These are phyloP conservation scores for Fistulifera pelliculosa DNA, from an alignment of 108 stramenopile genomes.

Conservation along the genomic window DNA sequence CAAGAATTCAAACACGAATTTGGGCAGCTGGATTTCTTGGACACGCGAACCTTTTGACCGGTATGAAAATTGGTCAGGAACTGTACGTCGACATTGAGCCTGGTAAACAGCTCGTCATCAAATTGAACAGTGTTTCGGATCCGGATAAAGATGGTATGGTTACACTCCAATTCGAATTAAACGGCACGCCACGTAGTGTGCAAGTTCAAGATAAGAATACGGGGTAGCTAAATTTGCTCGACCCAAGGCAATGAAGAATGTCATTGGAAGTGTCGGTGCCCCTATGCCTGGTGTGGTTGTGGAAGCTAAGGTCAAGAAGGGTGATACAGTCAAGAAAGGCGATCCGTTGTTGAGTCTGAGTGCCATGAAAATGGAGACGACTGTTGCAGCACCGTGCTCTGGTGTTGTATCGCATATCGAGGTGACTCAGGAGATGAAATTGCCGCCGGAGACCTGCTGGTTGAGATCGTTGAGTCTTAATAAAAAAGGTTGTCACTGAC, in stretches of 20 bases:
- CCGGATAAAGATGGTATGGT: conserved; percentile 47
- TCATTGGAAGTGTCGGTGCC: conserved; percentile 69
- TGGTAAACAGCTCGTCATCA: conserved; percentile 45
- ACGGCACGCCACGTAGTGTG: conserved; percentile 74
- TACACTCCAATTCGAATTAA: conserved; percentile 79
- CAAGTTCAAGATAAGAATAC: conserved; percentile 44
- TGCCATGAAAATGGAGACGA: conserved; percentile 97
- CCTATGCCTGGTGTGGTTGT: conserved; percentile 94
- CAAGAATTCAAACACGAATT: conserved; percentile 58
- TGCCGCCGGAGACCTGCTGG: conserved; percentile 78
- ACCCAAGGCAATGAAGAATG: conserved; percentile 51
- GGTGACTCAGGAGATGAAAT: conserved; percentile 84
- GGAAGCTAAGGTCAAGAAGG: conserved; percentile 65
- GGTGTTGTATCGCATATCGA: conserved; percentile 61
- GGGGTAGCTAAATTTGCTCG: conserved; percentile 21
- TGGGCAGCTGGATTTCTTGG: conserved; percentile 68
- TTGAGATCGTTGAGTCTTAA: too few relatives aligned
- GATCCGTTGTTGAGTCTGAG: conserved; percentile 79
- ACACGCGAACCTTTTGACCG: conserved; percentile 74
- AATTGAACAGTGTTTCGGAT: conserved; percentile 43
- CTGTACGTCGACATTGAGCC: conserved; percentile 50
- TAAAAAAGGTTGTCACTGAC: too few relatives aligned
- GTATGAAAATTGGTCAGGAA: conserved; percentile 84
- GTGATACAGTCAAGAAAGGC: conserved; percentile 83
- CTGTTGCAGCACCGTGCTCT: conserved; percentile 59